phyloP scores from a whole-genome alignment of 1,284 basidiomycete genomes.

The Apiotrichum veenhuisii region DNA sequence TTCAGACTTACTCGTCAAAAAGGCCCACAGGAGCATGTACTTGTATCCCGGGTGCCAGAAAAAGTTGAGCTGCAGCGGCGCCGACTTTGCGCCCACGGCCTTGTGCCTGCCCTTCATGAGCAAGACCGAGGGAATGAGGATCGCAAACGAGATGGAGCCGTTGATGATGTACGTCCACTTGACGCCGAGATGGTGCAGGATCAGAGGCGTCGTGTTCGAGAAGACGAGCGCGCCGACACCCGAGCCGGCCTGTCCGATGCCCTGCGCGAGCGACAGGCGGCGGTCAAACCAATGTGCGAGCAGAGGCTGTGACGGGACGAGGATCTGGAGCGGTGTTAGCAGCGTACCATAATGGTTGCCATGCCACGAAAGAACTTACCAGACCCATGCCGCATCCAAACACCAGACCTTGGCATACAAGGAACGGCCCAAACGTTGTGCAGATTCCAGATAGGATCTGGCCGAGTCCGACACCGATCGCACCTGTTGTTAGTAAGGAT shows the following conservation, averaged over 20 bases:
- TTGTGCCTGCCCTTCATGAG: conserved; percentile 42
- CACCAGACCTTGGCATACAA: conserved; percentile 38
- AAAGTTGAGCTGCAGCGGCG: conserved; percentile 13
- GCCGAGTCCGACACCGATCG: conserved; percentile 27
- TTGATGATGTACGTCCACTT: conserved; percentile 47
- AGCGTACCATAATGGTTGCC: neutral
- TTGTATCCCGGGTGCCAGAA: conserved; percentile 19
- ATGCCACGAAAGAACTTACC: conserved; percentile 13
- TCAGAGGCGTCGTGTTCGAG: conserved; percentile 40
- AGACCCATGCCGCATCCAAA: conserved; percentile 38
- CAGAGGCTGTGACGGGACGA: conserved; percentile 44
- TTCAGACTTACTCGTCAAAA: conserved; percentile 15
- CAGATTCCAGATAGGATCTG: conserved; percentile 36
- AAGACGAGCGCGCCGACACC: conserved; percentile 47
- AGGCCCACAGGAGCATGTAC: conserved; percentile 15
- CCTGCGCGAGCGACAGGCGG: conserved; percentile 41
- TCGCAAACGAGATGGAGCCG: conserved; percentile 43
- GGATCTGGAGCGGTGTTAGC: conserved; percentile 26
- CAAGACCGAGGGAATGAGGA: conserved; percentile 42
- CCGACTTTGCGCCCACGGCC: conserved; percentile 22
- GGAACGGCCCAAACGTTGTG: conserved; percentile 29
- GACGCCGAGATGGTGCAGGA: conserved; percentile 38
- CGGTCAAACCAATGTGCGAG: conserved; percentile 48
- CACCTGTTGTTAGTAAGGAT: conserved; percentile 25
- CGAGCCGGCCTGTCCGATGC: conserved; percentile 38